Percentiles rank a stretch among this genome's conserved stretches.
Evolutionary conservation across 2,329 filamentous ascomycete genomes (phyloP).

Genomic region (Pseudocercospora fijiensis): DNA sequence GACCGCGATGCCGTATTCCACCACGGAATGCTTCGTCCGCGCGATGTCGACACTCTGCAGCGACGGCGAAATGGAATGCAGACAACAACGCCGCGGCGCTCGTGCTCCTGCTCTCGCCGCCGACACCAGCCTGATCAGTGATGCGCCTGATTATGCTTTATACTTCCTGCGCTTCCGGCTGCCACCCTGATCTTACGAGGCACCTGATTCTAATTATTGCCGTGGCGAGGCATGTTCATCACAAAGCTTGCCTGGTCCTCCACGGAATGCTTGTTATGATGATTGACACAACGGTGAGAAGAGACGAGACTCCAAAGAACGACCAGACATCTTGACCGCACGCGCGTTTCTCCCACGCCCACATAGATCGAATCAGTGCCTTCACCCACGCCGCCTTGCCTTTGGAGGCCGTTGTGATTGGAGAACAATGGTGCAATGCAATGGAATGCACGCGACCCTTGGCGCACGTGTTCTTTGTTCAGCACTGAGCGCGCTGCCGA

Average conservation of each 20-base stretch:
- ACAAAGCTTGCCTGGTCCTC: background rate
- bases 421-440: background rate
- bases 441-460: constrained; percentile 10
- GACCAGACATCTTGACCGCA: background rate
- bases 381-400: constrained; percentile 10
- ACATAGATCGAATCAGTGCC: background rate
- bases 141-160: background rate
- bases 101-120: background rate
- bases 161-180: background rate
- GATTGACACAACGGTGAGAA: too few species aligned
- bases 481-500: constrained; percentile 13
- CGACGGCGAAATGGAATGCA: background rate
- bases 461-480: constrained; percentile 16
- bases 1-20: background rate
- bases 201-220: background rate
- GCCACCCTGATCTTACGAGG: background rate
- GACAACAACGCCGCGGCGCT: background rate
- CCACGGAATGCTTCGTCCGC: background rate
- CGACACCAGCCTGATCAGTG: background rate
- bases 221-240: background rate
- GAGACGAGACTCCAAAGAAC: background rate
- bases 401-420: constrained; percentile 6
- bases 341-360: background rate
- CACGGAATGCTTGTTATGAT: background rate
- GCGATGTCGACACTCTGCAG: background rate